These are phyloP conservation scores for Fusarium sp. DNA, from an alignment of 2,329 filamentous ascomycete species.

Conservation along the genomic window DNA sequence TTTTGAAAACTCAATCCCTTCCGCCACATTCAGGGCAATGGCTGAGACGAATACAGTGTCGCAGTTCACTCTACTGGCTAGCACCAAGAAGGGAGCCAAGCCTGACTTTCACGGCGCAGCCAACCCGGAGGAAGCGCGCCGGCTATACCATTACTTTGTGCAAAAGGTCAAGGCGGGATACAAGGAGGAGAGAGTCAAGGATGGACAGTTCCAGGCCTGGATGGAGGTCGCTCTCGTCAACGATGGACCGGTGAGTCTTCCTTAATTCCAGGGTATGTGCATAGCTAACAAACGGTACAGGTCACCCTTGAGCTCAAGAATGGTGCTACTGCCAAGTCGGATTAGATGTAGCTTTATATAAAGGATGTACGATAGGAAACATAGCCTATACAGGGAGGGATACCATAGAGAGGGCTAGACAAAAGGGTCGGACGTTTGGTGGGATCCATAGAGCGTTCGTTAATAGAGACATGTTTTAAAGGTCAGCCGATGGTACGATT, in stretches of 20 bases:
- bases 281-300: conserved; percentile 18
- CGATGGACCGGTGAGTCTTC: conserved; percentile 72
- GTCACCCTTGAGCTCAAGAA: conserved; percentile 45
- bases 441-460: background rate
- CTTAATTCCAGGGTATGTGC: background rate
- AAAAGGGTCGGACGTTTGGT: conserved; percentile 11
- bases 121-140: conserved; percentile 79
- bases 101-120: conserved; percentile 94
- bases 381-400: conserved; percentile 12
- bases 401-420: conserved; percentile 11
- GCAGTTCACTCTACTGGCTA: conserved; percentile 93
- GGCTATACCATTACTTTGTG: conserved; percentile 87
- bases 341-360: conserved; percentile 22
- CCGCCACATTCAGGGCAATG: background rate
- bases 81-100: conserved; percentile 95
- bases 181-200: conserved; percentile 79
- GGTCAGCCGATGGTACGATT: conserved; percentile 5
- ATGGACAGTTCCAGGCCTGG: conserved; percentile 98
- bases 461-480: conserved; percentile 3
- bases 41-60: conserved; percentile 73
- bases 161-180: conserved; percentile 80
- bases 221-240: conserved; percentile 97
- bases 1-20: background rate
- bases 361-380: background rate
- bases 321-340: conserved; percentile 34